Conservation (phyloP, 495 filamentous ascomycete species). For the Aeminium ludgeri region DNA sequence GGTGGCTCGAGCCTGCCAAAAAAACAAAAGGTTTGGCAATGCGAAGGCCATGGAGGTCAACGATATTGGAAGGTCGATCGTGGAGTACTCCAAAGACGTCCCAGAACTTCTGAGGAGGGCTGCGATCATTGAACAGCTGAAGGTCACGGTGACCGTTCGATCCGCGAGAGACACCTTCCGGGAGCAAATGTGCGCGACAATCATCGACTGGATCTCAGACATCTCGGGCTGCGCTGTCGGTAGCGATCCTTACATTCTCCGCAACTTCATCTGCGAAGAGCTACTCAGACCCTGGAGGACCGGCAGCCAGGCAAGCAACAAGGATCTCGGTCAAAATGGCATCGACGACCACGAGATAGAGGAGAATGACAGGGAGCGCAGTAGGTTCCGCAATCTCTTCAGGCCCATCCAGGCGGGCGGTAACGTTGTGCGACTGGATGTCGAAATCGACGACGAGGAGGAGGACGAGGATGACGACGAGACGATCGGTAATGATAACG, state of each 20-base stretch:
- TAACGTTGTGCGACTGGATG: constrained; percentile 19
- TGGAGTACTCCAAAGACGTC: constrained; percentile 58
- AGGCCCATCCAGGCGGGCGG: constrained; percentile 4
- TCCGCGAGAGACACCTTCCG: constrained; percentile 88
- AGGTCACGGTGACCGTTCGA: constrained; percentile 86
- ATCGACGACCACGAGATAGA: constrained; percentile 70
- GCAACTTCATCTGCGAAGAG: constrained; percentile 74
- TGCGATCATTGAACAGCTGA: constrained; percentile 80
- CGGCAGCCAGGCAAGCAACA: constrained; percentile 73
- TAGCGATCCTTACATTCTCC: constrained; percentile 59
- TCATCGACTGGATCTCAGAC: constrained; percentile 89
- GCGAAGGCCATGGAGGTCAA: constrained; percentile 75
- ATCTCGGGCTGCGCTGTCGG: constrained; percentile 82
- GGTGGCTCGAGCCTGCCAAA: constrained; percentile 75
- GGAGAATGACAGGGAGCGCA: constrained; percentile 17
- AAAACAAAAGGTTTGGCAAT: constrained; percentile 46
- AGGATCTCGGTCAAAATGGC: constrained; percentile 64
- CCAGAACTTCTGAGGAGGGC: constrained; percentile 55
- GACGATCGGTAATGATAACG: constrained; percentile 26
- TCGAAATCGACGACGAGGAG: constrained; percentile 27
- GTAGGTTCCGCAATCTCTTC: constrained; percentile 5
- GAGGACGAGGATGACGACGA: constrained; percentile 30
- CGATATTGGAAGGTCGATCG: constrained; percentile 65
- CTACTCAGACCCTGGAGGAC: constrained; percentile 70
- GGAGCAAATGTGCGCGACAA: constrained; percentile 96